Evolutionary conservation across 371 early-diverging fungal species (phyloP), one percentile per base, ranked within the genome.

Genomic region (Dichotomocladium elegans): DNA sequence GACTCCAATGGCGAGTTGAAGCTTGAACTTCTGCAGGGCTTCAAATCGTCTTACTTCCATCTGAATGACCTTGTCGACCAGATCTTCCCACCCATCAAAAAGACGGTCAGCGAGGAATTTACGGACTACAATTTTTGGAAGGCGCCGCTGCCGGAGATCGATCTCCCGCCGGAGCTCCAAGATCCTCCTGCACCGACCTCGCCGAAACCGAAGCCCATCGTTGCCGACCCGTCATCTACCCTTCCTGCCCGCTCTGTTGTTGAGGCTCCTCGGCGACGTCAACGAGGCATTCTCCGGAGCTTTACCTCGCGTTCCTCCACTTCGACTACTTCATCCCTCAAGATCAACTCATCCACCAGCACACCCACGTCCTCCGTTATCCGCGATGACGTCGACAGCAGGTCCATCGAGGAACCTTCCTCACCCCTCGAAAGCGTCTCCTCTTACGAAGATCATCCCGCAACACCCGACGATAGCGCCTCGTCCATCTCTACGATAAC

Each of bases 31-130:
- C 60, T 94, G 46, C 66, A 73, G 8, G 82, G 81, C 10, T 94
- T 88, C 79, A 86, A 82, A 43, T 88, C 90, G 14, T 85, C 91
- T 53, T 94, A 94, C 51, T 68, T 88, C 28, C 85, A 90, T 47
- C 71, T 95, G 55, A 92, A 88, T 63, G 94, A 94, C 53, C 78
- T 97, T 28, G 95, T 95, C 4, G 95, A 99, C 58, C 89, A 92
- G 61, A 92, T 98, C 37, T 93, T 99, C 72, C 96, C 97, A 21
- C 79, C 85, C 22, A 58, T 81, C 24, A 66, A 50, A 30, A 63
- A 66, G 31, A 61, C 53, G 5, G 52, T 86, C 8, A 77, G 78
- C 7, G 76, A 74, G 12, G 88, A 86, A 46, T 94, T 68, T 64
- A 90, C 84, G 58, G 93, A 94, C 65, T 93, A 81, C 79, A 84